These are phyloP conservation scores for Cutaneotrichosporon cutaneum DNA, from an alignment of 1,284 basidiomycete genomes.

Conservation along the genomic window DNA sequence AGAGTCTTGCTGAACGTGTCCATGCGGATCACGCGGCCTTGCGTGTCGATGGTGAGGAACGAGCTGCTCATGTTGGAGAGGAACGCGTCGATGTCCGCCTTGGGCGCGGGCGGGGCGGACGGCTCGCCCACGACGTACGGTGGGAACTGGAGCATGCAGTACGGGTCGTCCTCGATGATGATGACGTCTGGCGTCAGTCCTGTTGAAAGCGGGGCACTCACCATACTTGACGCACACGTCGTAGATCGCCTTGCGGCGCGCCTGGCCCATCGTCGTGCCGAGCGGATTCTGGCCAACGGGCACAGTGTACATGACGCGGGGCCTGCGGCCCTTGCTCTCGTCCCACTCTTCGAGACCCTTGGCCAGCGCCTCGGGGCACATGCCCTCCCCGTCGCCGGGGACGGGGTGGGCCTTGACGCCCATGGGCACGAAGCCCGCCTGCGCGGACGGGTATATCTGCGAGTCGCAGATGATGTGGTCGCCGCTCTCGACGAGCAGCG, in stretches of 20 bases:
- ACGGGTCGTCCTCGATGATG: constrained; percentile 74
- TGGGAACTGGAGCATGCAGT: constrained; percentile 62
- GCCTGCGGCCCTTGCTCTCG: constrained; percentile 56
- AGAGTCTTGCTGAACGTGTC: constrained; percentile 56
- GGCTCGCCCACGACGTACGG: constrained; percentile 13
- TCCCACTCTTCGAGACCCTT: constrained; percentile 66
- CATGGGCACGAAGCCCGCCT: constrained; percentile 35
- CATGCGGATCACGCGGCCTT: constrained; percentile 43
- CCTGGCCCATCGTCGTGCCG: constrained; percentile 65
- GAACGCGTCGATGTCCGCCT: constrained; percentile 31
- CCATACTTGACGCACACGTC: constrained; percentile 69
- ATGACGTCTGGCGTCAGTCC: constrained; percentile 56
- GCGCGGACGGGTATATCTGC: constrained; percentile 50
- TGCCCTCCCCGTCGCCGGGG: constrained; percentile 68
- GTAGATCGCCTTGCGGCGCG: constrained; percentile 72
- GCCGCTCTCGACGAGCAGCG: constrained; percentile 67
- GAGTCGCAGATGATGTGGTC: constrained; percentile 65
- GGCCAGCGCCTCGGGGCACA: constrained; percentile 63
- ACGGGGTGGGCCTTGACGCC: constrained; percentile 48
- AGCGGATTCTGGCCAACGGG: constrained; percentile 64
- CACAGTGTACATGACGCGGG: constrained; percentile 64
- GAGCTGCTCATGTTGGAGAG: constrained; percentile 58
- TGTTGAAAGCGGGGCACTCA: constrained; percentile 13
- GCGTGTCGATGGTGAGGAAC: constrained; percentile 59
- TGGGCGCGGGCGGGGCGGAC: constrained; percentile 11